A percentile compares a stretch with the other conserved stretches of the same genome.
Evolutionary conservation across 495 filamentous ascomycete species (phyloP).

Genomic region (Physcia stellaris): DNA sequence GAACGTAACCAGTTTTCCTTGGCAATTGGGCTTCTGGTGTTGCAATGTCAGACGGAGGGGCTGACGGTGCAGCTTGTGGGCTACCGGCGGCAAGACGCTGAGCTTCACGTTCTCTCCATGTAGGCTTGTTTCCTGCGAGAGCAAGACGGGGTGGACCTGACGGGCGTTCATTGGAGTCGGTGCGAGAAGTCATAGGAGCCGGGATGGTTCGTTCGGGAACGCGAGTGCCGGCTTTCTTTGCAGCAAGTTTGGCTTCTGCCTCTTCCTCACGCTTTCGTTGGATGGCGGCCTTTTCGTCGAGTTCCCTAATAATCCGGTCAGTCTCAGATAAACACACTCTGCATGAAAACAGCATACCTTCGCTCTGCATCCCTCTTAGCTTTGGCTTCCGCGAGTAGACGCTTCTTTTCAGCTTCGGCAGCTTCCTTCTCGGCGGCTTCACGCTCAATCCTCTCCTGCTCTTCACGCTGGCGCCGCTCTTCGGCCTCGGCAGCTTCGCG

Average conservation of each 20-base stretch:
- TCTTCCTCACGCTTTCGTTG: constrained; percentile 60
- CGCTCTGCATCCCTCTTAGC: constrained; percentile 72
- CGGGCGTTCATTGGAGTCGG: constrained; percentile 41
- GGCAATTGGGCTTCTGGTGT: constrained; percentile 16
- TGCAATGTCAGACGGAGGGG: constrained; percentile 24
- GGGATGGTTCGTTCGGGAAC: constrained; percentile 20
- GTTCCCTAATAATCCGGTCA: constrained; percentile 29
- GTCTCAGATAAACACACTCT: constrained; percentile 3
- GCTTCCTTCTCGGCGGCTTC: constrained; percentile 74
- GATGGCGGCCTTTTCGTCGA: constrained; percentile 48
- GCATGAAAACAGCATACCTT: constrained; percentile 34
- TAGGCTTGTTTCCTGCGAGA: constrained; percentile 48
- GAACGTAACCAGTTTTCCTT: constrained; percentile 34
- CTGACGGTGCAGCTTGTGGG: constrained; percentile 18
- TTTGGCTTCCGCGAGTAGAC: constrained; percentile 55
- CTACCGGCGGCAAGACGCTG: constrained; percentile 14
- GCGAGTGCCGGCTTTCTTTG: constrained; percentile 26
- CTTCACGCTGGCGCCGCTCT: constrained; percentile 60
- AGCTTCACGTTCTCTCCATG: constrained; percentile 68
- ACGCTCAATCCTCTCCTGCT: constrained; percentile 62
- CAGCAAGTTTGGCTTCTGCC: constrained; percentile 43
- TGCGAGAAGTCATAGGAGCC: constrained; percentile 19
- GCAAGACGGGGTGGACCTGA: constrained; percentile 52
- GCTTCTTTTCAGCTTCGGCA: constrained; percentile 56
- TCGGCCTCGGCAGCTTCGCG: constrained; percentile 68